phyloP scores from a whole-genome alignment of 805 yeast species.

The Peterozyma xylosa region DNA sequence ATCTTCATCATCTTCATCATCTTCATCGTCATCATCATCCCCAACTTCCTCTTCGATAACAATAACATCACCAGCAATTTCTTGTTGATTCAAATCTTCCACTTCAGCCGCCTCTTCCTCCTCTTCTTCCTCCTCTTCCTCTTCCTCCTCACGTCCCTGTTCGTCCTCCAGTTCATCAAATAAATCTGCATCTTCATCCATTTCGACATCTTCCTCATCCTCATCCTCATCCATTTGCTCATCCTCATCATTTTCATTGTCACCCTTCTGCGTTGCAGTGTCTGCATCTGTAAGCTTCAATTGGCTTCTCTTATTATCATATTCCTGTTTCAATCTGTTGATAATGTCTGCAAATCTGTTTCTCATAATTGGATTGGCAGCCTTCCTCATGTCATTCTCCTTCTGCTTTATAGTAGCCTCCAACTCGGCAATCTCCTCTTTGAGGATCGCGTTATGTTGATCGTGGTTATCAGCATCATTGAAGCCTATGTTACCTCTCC shows the following conservation, averaged over 20 bases:
- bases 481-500: slow-evolving; percentile 41
- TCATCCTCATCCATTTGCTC: slow-evolving; percentile 23
- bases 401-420: slow-evolving; percentile 73
- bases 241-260: slow-evolving; percentile 20
- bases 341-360: slow-evolving; percentile 81
- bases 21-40: slow-evolving; percentile 24
- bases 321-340: slow-evolving; percentile 67
- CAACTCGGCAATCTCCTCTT: slow-evolving; percentile 81
- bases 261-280: slow-evolving; percentile 22
- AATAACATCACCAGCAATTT: slow-evolving; percentile 14
- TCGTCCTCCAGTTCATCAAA: slow-evolving; percentile 28
- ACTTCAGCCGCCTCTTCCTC: slow-evolving; percentile 16
- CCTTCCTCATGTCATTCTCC: slow-evolving; percentile 61
- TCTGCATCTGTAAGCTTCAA: slow-evolving; percentile 29
- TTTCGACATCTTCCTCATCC: slow-evolving; percentile 24
- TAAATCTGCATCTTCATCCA: slow-evolving; percentile 24
- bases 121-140: slow-evolving; percentile 12
- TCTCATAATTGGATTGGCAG: slow-evolving; percentile 77
- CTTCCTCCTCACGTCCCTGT: slow-evolving; percentile 13
- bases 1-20: slow-evolving; percentile 23
- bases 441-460: slow-evolving; percentile 65
- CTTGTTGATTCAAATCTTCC: slow-evolving; percentile 18
- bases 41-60: slow-evolving; percentile 10
- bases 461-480: slow-evolving; percentile 44
- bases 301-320: slow-evolving; percentile 72